Base-by-base conservation (phyloP, 192 early-diverging fungal genomes). In the Allomyces arbusculus region DNA sequence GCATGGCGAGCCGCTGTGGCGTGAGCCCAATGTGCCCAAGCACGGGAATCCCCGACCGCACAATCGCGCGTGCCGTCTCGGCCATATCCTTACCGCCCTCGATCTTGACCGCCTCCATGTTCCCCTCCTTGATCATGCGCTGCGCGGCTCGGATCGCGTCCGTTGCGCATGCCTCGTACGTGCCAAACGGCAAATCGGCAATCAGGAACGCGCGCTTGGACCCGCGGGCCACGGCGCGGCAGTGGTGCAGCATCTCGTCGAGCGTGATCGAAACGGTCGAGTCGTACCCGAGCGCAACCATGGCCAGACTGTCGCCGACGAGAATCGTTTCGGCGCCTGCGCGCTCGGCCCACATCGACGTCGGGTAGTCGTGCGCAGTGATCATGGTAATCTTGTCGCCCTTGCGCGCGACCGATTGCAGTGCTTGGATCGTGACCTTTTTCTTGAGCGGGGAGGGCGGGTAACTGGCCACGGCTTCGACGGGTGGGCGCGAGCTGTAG, bases 291-390 rank as follows among this genome's bases (percentile, higher is more conserved):
- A 99, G 75, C 8, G 90, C 85, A 0, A 99, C 96, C 96, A 99
- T 99, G 14, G 92, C 96, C 63, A 97, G 75, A 1, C 89, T 91
- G 73, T 97, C 96, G 22, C 96, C 96, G 4, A 99, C 92, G 10
- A 99, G 81, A 64, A 79, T 79, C 70, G 91, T 82, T 68, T 99
- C 96, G 66, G 93, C 80, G 19, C 86, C 89, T 0, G 88, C 79
- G 44, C 83, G 80, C 64, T 97, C 94, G 63, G 81, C 86, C 22
- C 92, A 80, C 25, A 90, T 73, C 1, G 85, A 87, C 16, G 91
- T 88, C 44, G 96, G 92, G 68, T 96, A 99, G 76, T 99, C 94
- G 69, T 93, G 86, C 5, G 96, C 96, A 1, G 96, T 99, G 85
- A 97, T 88, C 74, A 97, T 81, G 0, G 91, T 80, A 58, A 99